Evolutionary conservation across 1,284 basidiomycete species (phyloP).

Genomic region (Apiotrichum siamense): DNA sequence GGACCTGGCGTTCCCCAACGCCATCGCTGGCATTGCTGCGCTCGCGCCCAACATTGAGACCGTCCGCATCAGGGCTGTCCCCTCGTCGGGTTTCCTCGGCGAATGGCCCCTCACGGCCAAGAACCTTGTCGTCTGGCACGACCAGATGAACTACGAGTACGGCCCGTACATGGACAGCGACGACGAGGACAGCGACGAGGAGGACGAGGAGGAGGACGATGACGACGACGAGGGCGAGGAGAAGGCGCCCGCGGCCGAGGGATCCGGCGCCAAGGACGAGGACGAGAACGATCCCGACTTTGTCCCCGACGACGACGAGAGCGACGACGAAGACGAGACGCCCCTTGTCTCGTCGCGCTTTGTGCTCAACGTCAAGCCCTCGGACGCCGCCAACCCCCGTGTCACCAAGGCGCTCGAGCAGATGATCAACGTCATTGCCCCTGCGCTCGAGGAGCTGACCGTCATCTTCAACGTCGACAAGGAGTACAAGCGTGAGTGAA

Average conservation of each 20-base stretch:
- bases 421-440: background rate
- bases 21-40: background rate
- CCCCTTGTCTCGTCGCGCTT: background rate
- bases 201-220: background rate
- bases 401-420: slow-evolving; percentile 5
- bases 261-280: background rate
- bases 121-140: background rate
- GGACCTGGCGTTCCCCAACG: slow-evolving; percentile 1
- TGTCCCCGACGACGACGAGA: background rate
- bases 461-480: slow-evolving; percentile 3
- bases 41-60: background rate
- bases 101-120: background rate
- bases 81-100: background rate
- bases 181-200: slow-evolving; percentile 1
- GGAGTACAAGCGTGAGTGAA: slow-evolving; percentile 1
- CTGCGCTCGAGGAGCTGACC: background rate
- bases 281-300: no score
- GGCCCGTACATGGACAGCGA: background rate
- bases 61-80: background rate
- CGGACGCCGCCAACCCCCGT: background rate
- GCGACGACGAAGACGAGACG: background rate
- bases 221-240: background rate
- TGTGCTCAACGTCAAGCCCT: slow-evolving; percentile 3
- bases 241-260: background rate
- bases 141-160: slow-evolving; percentile 2